Conservation (phyloP, 2,329 filamentous ascomycete species). For the Aspergillus floridensis region DNA sequence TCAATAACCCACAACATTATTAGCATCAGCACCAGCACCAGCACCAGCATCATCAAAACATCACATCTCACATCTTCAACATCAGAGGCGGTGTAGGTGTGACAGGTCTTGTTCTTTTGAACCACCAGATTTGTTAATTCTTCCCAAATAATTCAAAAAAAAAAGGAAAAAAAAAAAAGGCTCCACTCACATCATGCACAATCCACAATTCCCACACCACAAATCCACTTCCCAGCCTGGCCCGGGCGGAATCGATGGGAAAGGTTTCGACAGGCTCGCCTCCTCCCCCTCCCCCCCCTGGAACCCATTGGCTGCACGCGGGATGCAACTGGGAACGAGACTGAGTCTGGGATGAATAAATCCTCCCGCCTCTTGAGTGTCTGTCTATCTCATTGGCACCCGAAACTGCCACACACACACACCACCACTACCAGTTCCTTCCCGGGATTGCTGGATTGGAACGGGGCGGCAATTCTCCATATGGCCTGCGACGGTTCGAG, state of each 20-base stretch:
- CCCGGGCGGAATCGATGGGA: slow-evolving; percentile 1
- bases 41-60: not conserved
- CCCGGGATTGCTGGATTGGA: not conserved
- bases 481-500: not conserved
- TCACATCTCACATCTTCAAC: not conserved
- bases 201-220: not conserved
- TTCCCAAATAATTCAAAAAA: no score
- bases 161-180: no score
- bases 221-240: slow-evolving; percentile 3
- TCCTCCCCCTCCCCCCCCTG: no score
- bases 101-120: slow-evolving; percentile 12
- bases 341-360: slow-evolving; percentile 3
- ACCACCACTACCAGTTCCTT: not conserved
- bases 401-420: not conserved
- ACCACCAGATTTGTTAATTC: not conserved
- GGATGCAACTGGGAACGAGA: not conserved
- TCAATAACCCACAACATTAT: no score
- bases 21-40: not conserved
- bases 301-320: slow-evolving; percentile 3
- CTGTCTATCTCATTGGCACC: not conserved
- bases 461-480: slow-evolving; percentile 4
- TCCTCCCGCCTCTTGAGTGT: slow-evolving; percentile 1
- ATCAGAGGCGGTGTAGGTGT: slow-evolving; percentile 19
- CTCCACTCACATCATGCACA: not conserved
- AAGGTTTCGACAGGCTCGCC: not conserved